These are phyloP conservation scores for Alternaria sp. DNA, from an alignment of 2,329 filamentous ascomycete genomes.

Conservation along the genomic window DNA sequence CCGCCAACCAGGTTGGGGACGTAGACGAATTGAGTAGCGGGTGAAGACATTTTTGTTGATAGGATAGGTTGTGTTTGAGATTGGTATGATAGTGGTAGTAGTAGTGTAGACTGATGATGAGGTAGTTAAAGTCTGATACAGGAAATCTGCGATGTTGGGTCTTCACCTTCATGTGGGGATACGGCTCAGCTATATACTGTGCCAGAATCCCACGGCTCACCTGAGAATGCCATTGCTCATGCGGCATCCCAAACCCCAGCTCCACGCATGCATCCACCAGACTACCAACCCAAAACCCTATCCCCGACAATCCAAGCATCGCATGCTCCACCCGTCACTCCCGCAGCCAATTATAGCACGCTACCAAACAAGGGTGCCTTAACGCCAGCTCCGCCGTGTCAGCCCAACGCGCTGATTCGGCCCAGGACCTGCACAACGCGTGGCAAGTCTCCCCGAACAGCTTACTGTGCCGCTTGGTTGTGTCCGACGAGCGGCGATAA, in stretches of 20 bases:
- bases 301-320: constrained; percentile 28
- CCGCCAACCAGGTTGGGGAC: constrained; percentile 51
- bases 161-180: constrained; percentile 7
- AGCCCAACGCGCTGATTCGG: constrained; percentile 31
- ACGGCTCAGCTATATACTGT: constrained; percentile 15
- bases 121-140: neutral
- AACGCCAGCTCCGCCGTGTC: constrained; percentile 22
- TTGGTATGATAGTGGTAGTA: neutral
- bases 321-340: constrained; percentile 6
- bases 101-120: neutral
- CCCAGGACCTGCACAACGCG: constrained; percentile 24
- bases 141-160: constrained; percentile 3
- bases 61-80: constrained; percentile 1
- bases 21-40: constrained; percentile 46
- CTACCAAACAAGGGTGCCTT: constrained; percentile 10
- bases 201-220: constrained; percentile 8
- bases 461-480: constrained; percentile 25
- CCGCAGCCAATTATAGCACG: constrained; percentile 9
- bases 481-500: constrained; percentile 24
- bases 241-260: constrained; percentile 23
- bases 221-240: constrained; percentile 5
- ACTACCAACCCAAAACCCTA: constrained; percentile 30
- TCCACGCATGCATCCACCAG: constrained; percentile 27
- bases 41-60: constrained; percentile 39
- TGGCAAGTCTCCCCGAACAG: constrained; percentile 28